Conservation (phyloP, 208 protist genomes). For the Kentomonas sorsogonicus region DNA sequence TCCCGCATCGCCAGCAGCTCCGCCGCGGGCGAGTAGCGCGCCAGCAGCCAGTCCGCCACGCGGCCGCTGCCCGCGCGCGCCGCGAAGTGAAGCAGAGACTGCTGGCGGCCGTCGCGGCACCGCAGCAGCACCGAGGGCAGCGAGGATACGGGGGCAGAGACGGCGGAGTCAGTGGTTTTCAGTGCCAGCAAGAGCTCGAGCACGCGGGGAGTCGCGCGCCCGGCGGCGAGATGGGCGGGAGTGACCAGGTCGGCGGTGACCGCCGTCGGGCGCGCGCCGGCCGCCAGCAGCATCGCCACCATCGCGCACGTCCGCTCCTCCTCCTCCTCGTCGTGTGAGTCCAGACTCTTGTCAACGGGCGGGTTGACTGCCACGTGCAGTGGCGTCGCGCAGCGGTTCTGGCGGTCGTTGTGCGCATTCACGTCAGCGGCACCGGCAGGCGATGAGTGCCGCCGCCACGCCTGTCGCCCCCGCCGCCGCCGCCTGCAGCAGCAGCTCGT, state of each 20-base stretch:
- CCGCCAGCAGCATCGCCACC: conserved; percentile 23
- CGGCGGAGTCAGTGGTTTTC: too few relatives aligned
- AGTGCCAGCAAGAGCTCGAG: too few relatives aligned
- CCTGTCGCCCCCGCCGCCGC: neutral
- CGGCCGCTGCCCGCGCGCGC: conserved; percentile 28
- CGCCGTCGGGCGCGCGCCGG: conserved; percentile 28
- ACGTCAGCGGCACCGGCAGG: conserved; percentile 21
- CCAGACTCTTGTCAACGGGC: conserved; percentile 15
- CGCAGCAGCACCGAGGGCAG: conserved; percentile 20
- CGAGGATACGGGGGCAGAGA: conserved; percentile 14
- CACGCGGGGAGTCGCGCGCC: too few relatives aligned
- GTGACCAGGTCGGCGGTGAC: conserved; percentile 52
- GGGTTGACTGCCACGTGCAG: conserved; percentile 33
- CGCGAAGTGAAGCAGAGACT: conserved; percentile 62
- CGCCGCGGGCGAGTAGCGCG: conserved; percentile 15
- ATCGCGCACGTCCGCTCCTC: conserved; percentile 12
- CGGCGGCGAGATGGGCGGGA: conserved; percentile 40
- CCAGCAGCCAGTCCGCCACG: conserved; percentile 24
- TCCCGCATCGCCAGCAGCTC: conserved; percentile 28
- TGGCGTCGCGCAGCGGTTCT: conserved; percentile 36
- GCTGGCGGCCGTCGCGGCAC: conserved; percentile 42
- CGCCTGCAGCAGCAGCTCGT: neutral
- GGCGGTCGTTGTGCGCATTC: conserved; percentile 32
- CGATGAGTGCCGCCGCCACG: neutral
- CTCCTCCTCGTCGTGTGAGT: neutral